A percentile compares a stretch with the other conserved stretches of the same genome.
Conservation (phyloP, 139 green algal genomes). For the Picochlorum sp. region DNA sequence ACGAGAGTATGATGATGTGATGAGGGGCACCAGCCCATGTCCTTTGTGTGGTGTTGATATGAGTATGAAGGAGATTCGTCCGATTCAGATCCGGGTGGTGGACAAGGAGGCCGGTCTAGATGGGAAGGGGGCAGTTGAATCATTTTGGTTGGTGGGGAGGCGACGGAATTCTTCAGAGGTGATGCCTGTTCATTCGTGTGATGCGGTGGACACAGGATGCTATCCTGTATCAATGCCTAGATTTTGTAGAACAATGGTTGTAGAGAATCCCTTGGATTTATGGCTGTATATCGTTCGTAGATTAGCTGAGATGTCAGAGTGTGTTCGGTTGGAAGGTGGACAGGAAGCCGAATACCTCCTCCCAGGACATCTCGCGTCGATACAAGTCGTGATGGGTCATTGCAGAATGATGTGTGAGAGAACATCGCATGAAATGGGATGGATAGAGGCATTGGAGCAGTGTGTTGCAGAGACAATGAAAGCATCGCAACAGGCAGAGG, state of each 20-base stretch:
- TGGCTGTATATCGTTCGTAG: background rate
- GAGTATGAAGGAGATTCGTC: slow-evolving; percentile 1
- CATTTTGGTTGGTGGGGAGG: too few relatives aligned
- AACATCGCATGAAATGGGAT: too few relatives aligned
- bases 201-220: background rate
- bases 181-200: background rate
- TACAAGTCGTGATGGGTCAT: too few relatives aligned
- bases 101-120: background rate
- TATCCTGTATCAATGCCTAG: background rate
- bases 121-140: too few relatives aligned
- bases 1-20: slow-evolving; percentile 13
- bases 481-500: too few relatives aligned
- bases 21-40: slow-evolving; percentile 36
- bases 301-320: background rate
- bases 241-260: background rate
- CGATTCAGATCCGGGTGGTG: background rate
- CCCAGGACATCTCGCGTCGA: background rate
- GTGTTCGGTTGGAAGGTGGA: background rate
- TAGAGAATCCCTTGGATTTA: background rate
- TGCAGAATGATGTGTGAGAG: too few relatives aligned
- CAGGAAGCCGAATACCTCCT: background rate
- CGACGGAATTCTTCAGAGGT: background rate
- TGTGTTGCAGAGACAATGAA: too few relatives aligned
- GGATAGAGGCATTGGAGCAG: too few relatives aligned
- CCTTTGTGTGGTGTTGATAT: slow-evolving; percentile 28